These are phyloP conservation scores for Phlebiopsis gigantea DNA, from an alignment of 768 basidiomycete genomes.

Conservation along the genomic window DNA sequence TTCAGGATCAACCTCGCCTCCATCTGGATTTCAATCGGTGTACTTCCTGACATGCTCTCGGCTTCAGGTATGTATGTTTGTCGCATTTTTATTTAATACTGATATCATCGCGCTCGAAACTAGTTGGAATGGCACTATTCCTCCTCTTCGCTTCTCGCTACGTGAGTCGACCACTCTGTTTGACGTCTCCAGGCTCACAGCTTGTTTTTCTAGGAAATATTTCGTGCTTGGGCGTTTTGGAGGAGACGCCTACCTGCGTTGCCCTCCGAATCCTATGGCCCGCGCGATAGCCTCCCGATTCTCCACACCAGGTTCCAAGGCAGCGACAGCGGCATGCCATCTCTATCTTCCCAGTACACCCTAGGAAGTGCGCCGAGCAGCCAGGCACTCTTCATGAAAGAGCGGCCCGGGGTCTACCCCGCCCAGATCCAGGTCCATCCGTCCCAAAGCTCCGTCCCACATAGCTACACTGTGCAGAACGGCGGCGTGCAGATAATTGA, in stretches of 20 bases:
- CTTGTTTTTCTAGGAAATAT: conserved; percentile 14
- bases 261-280: not conserved
- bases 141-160: conserved; percentile 23
- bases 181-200: not conserved
- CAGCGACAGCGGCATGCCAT: not conserved
- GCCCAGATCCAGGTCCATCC: not conserved
- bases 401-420: not conserved
- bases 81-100: not conserved
- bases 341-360: not conserved
- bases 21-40: conserved; percentile 11
- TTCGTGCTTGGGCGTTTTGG: conserved; percentile 19
- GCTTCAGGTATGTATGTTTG: conserved; percentile 18
- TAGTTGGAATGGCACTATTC: conserved; percentile 23
- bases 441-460: too few species aligned
- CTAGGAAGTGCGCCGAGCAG: not conserved
- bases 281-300: not conserved
- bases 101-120: not conserved
- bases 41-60: conserved; percentile 22
- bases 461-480: conserved; percentile 11
- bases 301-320: not conserved
- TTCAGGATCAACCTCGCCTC: conserved; percentile 7
- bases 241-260: not conserved
- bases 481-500: conserved; percentile 20
- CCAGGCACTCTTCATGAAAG: conserved; percentile 3
- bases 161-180: not conserved